These are phyloP conservation scores for Aspergillus cavernicola DNA, from an alignment of 495 filamentous ascomycete species.

Conservation along the genomic window DNA sequence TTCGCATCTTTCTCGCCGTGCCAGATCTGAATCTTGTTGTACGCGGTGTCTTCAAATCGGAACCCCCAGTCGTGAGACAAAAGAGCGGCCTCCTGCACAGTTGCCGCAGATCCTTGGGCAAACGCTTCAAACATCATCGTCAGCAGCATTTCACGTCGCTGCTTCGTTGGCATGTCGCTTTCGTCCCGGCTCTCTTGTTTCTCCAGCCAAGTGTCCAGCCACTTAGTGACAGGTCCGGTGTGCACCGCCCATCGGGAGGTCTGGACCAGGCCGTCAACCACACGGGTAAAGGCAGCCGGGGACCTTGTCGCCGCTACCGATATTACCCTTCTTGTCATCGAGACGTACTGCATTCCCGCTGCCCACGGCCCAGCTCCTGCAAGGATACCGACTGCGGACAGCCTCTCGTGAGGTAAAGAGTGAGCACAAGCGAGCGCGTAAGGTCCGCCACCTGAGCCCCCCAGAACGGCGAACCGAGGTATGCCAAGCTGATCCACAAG, in stretches of 20 bases:
- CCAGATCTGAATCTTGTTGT: constrained; percentile 30
- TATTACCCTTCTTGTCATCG: background rate
- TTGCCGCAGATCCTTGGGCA: constrained; percentile 20
- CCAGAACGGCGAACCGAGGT: constrained; percentile 38
- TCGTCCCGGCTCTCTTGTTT: constrained; percentile 2
- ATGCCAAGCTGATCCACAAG: constrained; percentile 35
- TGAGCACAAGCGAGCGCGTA: constrained; percentile 45
- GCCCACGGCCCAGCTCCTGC: constrained; percentile 31
- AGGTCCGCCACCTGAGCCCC: constrained; percentile 43
- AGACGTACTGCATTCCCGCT: constrained; percentile 18
- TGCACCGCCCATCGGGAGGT: constrained; percentile 8
- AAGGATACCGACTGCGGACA: constrained; percentile 33
- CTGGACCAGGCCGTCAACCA: background rate
- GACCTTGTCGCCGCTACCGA: constrained; percentile 2
- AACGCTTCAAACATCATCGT: constrained; percentile 26
- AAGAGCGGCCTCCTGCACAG: constrained; percentile 27
- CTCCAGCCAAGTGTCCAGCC: constrained; percentile 18
- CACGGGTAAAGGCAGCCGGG: background rate
- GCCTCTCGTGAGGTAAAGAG: constrained; percentile 25
- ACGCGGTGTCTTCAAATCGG: constrained; percentile 27
- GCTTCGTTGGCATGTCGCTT: background rate
- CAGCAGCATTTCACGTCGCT: constrained; percentile 13
- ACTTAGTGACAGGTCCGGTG: constrained; percentile 2
- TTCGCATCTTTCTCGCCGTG: constrained; percentile 30
- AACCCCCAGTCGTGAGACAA: constrained; percentile 32